phyloP scores from a whole-genome alignment of 257 asterid genomes.

The Solanum corneliomulleri region DNA sequence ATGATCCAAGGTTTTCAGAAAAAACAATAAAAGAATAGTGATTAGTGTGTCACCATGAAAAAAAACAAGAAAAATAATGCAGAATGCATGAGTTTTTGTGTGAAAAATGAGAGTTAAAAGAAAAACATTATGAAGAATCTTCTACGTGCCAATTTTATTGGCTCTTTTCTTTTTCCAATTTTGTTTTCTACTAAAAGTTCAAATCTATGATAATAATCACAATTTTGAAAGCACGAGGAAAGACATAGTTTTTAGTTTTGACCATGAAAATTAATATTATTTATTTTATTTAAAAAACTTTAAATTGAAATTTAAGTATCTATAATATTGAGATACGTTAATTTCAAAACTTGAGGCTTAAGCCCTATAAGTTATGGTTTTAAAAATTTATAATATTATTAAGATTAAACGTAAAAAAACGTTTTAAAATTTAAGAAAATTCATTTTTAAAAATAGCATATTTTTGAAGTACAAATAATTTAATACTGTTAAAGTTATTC shows the following conservation, averaged over 20 bases:
- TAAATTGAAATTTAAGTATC: neutral
- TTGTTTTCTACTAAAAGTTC: neutral
- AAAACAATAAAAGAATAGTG: too few relatives aligned
- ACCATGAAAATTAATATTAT: too few relatives aligned
- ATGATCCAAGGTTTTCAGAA: neutral
- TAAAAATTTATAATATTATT: too few relatives aligned
- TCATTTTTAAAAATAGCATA: neutral
- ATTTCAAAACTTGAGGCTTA: neutral
- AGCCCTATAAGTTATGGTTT: neutral
- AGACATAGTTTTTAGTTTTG: neutral
- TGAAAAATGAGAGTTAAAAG: neutral
- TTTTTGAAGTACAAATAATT: too few relatives aligned
- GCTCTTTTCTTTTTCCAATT: neutral
- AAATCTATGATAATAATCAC: neutral
- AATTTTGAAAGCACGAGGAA: neutral
- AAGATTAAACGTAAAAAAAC: neutral
- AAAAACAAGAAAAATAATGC: neutral
- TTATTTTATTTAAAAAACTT: too few relatives aligned
- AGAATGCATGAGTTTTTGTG: neutral
- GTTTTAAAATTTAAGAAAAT: too few relatives aligned
- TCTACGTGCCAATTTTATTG: neutral
- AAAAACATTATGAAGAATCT: neutral
- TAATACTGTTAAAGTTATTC: neutral
- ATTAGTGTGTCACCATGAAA: neutral
- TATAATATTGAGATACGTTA: too few relatives aligned